phyloP scores from a whole-genome alignment of 371 early-diverging fungal genomes.

The Chytridiales sp. region DNA sequence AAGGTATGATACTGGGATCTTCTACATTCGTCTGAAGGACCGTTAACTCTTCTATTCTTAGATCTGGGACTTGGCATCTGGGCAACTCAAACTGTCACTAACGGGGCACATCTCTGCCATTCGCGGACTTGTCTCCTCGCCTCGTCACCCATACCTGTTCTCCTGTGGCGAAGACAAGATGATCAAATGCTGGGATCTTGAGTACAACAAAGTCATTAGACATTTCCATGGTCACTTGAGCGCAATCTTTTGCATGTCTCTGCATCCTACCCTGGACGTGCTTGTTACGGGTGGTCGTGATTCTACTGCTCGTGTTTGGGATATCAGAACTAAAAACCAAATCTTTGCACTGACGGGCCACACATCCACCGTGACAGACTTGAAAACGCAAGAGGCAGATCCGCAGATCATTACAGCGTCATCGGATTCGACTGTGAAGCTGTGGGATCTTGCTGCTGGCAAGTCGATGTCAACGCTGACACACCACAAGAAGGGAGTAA shows the following conservation, averaged over 20 bases:
- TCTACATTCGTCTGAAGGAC: not conserved
- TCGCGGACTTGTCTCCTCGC: slow-evolving; percentile 88
- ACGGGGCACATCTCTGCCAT: slow-evolving; percentile 97
- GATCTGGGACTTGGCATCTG: slow-evolving; percentile 98
- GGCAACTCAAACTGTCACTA: slow-evolving; percentile 88
- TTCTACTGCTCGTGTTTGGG: slow-evolving; percentile 94
- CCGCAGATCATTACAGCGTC: slow-evolving; percentile 94
- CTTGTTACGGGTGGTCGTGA: slow-evolving; percentile 95
- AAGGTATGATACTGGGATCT: slow-evolving; percentile 60
- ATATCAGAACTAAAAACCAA: slow-evolving; percentile 93
- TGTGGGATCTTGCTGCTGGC: slow-evolving; percentile 97
- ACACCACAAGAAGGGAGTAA: slow-evolving; percentile 96
- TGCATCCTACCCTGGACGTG: slow-evolving; percentile 93
- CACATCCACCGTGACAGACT: slow-evolving; percentile 76
- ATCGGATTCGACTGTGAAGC: slow-evolving; percentile 86
- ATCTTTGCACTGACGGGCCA: slow-evolving; percentile 92
- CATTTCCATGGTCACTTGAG: slow-evolving; percentile 97
- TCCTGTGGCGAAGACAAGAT: slow-evolving; percentile 96
- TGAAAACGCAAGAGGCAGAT: slow-evolving; percentile 90
- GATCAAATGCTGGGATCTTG: slow-evolving; percentile 98
- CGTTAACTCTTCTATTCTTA: slow-evolving; percentile 24
- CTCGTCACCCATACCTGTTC: slow-evolving; percentile 94
- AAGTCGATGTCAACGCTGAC: slow-evolving; percentile 91
- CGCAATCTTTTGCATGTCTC: slow-evolving; percentile 84
- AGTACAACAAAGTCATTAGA: slow-evolving; percentile 95